Conservation (phyloP, 352 stramenopile species). For the Globisporangium apiculatum region DNA sequence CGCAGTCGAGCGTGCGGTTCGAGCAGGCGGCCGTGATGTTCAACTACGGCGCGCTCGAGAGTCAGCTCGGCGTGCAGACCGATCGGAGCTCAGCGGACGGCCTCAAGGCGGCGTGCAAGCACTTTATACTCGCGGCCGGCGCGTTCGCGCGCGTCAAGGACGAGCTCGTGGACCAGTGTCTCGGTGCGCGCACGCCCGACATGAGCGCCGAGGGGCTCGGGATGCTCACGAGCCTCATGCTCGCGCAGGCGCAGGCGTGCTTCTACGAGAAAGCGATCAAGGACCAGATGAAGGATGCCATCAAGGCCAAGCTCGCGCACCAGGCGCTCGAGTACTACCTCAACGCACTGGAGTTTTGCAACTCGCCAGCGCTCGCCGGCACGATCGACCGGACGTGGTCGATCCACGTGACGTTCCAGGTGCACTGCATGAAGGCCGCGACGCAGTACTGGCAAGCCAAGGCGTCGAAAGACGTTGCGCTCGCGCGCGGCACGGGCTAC, state of each 20-base stretch:
- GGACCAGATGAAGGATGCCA: constrained; percentile 75
- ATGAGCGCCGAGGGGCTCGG: constrained; percentile 57
- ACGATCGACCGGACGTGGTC: constrained; percentile 61
- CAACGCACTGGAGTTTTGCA: constrained; percentile 46
- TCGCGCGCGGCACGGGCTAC: constrained; percentile 51
- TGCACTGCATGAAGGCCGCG: constrained; percentile 60
- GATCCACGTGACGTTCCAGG: constrained; percentile 63
- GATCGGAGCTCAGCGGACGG: constrained; percentile 68
- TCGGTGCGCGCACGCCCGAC: constrained; percentile 43
- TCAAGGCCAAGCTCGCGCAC: constrained; percentile 80
- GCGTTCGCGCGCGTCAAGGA: constrained; percentile 62
- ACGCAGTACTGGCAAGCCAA: constrained; percentile 74
- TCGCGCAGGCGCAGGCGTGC: constrained; percentile 83
- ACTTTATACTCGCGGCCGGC: constrained; percentile 84
- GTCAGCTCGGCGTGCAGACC: constrained; percentile 71
- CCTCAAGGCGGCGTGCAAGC: constrained; percentile 73
- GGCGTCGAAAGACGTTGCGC: constrained; percentile 50
- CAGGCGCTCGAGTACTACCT: constrained; percentile 67
- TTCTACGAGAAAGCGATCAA: constrained; percentile 91
- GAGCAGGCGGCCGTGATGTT: constrained; percentile 85
- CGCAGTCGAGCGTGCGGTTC: constrained; percentile 52
- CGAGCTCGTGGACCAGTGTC: constrained; percentile 30
- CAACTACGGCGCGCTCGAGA: constrained; percentile 80
- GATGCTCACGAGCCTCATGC: constrained; percentile 69
- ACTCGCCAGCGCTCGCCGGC: constrained; percentile 34